Conservation (phyloP, 2,329 filamentous ascomycete genomes). For the Penicillium digitatum region DNA sequence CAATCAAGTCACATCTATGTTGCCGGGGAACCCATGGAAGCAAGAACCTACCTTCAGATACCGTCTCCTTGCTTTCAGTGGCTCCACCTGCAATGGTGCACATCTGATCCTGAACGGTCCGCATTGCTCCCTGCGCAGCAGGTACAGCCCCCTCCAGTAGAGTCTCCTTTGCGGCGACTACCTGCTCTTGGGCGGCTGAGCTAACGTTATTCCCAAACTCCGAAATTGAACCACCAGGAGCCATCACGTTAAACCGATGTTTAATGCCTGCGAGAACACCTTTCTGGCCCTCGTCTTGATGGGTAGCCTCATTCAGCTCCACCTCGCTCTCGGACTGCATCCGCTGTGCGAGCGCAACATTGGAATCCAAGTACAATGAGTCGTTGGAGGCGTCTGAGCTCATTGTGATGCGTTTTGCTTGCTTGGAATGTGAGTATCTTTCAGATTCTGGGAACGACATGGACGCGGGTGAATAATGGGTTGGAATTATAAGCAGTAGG, state of each 20-base stretch:
- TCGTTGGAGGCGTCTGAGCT: not conserved
- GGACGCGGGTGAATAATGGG: not conserved
- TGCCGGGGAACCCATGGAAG: not conserved
- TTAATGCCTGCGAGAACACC: slow-evolving; percentile 5
- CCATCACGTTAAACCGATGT: slow-evolving; percentile 8
- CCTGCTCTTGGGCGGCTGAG: slow-evolving; percentile 8
- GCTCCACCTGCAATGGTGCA: not conserved
- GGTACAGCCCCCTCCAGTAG: slow-evolving; percentile 13
- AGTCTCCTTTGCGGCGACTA: slow-evolving; percentile 9
- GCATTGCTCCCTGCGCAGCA: slow-evolving; percentile 12
- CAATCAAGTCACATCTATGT: not conserved
- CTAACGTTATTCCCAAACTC: slow-evolving; percentile 11
- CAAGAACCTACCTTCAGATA: slow-evolving; percentile 2
- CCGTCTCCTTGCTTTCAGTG: not conserved
- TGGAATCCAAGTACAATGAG: not conserved
- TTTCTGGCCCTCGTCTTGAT: not conserved
- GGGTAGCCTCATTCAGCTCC: not conserved
- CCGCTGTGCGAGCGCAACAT: slow-evolving; percentile 1
- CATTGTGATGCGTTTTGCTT: slow-evolving; percentile 3
- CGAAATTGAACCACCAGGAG: slow-evolving; percentile 1
- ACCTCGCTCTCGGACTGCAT: not conserved
- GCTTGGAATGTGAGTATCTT: not conserved
- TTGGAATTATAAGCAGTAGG: not conserved
- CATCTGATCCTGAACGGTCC: slow-evolving; percentile 9
- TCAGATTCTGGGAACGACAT: not conserved